These are phyloP conservation scores for Hypoxylon cercidicola DNA, from an alignment of 495 filamentous ascomycete genomes.

Conservation along the genomic window DNA sequence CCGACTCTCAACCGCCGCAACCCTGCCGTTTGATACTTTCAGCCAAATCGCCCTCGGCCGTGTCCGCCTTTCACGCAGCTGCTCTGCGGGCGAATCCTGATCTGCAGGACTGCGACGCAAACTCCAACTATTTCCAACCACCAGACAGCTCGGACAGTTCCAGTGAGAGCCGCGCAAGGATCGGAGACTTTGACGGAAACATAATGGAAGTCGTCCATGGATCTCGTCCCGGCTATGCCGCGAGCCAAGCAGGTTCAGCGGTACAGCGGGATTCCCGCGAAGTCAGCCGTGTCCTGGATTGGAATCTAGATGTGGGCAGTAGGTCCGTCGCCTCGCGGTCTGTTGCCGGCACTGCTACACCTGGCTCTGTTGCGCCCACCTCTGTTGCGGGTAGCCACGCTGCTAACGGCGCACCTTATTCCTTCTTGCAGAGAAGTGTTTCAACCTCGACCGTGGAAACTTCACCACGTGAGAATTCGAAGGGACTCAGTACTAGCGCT, in stretches of 20 bases:
- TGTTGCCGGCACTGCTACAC: conserved; percentile 28
- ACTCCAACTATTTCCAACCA: conserved; percentile 30
- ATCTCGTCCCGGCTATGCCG: conserved; percentile 43
- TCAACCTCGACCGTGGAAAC: conserved; percentile 49
- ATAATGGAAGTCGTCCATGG: conserved; percentile 59
- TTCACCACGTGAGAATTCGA: conserved; percentile 49
- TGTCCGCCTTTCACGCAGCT: conserved; percentile 56
- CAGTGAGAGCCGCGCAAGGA: conserved; percentile 49
- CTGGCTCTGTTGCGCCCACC: conserved; percentile 8
- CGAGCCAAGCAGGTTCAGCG: conserved; percentile 48
- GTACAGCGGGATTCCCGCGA: conserved; percentile 50
- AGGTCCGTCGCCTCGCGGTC: conserved; percentile 40
- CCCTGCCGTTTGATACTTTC: conserved; percentile 54
- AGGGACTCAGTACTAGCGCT: conserved; percentile 51
- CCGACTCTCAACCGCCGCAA: conserved; percentile 42
- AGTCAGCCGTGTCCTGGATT: conserved; percentile 59
- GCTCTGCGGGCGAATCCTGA: conserved; percentile 53
- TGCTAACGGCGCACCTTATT: conserved; percentile 42
- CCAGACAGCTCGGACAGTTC: conserved; percentile 26
- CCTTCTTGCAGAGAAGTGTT: conserved; percentile 46
- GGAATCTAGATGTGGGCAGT: conserved; percentile 59
- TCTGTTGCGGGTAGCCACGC: conserved; percentile 39
- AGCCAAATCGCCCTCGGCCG: conserved; percentile 52
- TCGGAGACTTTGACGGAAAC: conserved; percentile 64
- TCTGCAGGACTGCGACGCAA: conserved; percentile 15